These are phyloP conservation scores for Leccinum obscurum DNA, from an alignment of 768 basidiomycete species.

Conservation along the genomic window DNA sequence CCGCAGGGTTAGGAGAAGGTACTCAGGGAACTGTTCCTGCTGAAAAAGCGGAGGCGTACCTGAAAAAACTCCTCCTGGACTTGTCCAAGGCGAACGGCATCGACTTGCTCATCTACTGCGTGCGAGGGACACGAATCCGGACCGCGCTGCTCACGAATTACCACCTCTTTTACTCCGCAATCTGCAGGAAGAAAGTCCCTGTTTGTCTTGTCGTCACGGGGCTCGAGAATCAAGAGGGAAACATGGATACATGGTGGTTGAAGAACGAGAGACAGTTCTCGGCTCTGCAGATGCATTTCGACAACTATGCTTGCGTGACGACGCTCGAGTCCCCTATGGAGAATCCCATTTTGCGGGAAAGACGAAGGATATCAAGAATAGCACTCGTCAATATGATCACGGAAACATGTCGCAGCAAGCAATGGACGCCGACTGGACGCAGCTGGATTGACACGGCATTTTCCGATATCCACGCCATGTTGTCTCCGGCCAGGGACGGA, in stretches of 20 bases:
- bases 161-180: conserved; percentile 38
- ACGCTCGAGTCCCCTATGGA: conserved; percentile 22
- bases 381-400: conserved; percentile 23
- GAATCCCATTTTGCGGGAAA: conserved; percentile 13
- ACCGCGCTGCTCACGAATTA: conserved; percentile 35
- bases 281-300: conserved; percentile 33
- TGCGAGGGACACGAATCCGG: conserved; percentile 24
- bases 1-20: conserved; percentile 28
- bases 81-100: conserved; percentile 14
- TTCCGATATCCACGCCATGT: conserved; percentile 21
- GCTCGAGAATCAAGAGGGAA: conserved; percentile 34
- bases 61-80: conserved; percentile 29
- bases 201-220: conserved; percentile 40
- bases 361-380: conserved; percentile 23
- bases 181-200: conserved; percentile 41
- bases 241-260: conserved; percentile 35
- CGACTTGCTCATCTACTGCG: conserved; percentile 31
- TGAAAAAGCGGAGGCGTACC: conserved; percentile 25
- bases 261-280: conserved; percentile 29
- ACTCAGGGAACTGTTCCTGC: conserved; percentile 23
- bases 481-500: conserved; percentile 10
- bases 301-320: conserved; percentile 41
- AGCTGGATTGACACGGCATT: conserved; percentile 23
- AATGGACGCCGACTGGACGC: conserved; percentile 29
- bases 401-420: conserved; percentile 17